Evolutionary conservation across 257 asterid species (phyloP).

Genomic region (Nicotiana tomentosiformis): DNA sequence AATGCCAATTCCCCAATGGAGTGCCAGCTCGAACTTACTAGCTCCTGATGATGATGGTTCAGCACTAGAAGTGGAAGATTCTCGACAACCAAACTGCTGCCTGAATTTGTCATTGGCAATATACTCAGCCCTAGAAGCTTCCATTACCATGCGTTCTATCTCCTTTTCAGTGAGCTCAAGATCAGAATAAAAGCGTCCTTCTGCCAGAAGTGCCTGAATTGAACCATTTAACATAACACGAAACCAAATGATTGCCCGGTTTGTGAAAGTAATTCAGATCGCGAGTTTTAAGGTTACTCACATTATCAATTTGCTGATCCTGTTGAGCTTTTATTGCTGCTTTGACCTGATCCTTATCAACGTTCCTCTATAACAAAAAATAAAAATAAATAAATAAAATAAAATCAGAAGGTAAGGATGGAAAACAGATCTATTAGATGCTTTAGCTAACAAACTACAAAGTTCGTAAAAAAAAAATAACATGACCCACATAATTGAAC

Average conservation of each 20-base stretch:
- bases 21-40: constrained; percentile 43
- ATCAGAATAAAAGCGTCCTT: constrained; percentile 95
- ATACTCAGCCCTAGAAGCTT: constrained; percentile 93
- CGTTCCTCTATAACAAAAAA: constrained; percentile 42
- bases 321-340: constrained; percentile 98
- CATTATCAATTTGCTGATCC: constrained; percentile 96
- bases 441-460: not conserved
- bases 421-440: not conserved
- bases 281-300: constrained; percentile 13
- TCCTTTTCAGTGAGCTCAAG: constrained; percentile 97
- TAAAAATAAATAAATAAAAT: not conserved
- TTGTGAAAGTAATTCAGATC: not conserved
- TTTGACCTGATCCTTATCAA: constrained; percentile 86
- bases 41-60: constrained; percentile 99
- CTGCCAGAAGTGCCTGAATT: constrained; percentile 89
- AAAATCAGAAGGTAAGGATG: not conserved
- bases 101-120: constrained; percentile 57
- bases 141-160: constrained; percentile 96
- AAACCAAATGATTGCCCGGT: not conserved
- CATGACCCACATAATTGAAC: not conserved
- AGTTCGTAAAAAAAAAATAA: not conserved
- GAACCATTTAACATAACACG: constrained; percentile 4
- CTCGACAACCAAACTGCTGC: constrained; percentile 55
- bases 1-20: not conserved
- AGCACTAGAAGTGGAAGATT: constrained; percentile 81